Base-by-base conservation (phyloP, 2,329 filamentous ascomycete species). In the Claviceps citrina region DNA sequence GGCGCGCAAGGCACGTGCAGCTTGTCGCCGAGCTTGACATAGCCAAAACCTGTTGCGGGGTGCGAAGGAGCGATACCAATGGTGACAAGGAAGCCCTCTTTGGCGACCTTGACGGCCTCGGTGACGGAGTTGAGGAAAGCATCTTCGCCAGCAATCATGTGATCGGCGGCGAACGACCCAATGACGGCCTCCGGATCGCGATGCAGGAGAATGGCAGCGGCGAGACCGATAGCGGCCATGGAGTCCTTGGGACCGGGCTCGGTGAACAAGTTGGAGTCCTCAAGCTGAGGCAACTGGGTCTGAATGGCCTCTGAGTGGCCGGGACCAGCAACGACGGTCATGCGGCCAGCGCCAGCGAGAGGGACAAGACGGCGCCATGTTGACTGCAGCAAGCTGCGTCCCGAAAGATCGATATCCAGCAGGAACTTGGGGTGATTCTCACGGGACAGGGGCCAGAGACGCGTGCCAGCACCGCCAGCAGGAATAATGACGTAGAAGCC, bases 371-470 rank as follows among this genome's bases (percentile, higher is more conserved):
- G 46, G 19, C 47, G 44, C 50, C 50, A 52, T 18, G 50, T 52
- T 20, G 50, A 47, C 40, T 52, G 50, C 26, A 52, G 46, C 47
- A 52, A 39, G 36, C 49, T 51, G 44, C 44, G 49, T 18, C 50
- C 50, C 7, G 45, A 50, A 9, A 52, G 47, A 33, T 49, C 47
- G 37, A 52, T 49, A 28, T 52, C 50, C 26, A 52, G 44, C 36
- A 52, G 44, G 32, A 52, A 52, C 41, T 52, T 52, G 49, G 50
- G 50, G 38, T 52, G 50, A 32, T 52, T 50, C 45, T 52, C 48
- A 22, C 50, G 49, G 9, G 50, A 52, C 28, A 52, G 44, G 13
- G 50, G 50, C 50, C 50, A 52, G 13, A 52, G 46, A 42, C 50
- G 50, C 41, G 50, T 52, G 20, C 50, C 50, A 31, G 50, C 50